Evolutionary conservation across 768 basidiomycete genomes (phyloP).

Genomic region (Russula griseocarnosa): DNA sequence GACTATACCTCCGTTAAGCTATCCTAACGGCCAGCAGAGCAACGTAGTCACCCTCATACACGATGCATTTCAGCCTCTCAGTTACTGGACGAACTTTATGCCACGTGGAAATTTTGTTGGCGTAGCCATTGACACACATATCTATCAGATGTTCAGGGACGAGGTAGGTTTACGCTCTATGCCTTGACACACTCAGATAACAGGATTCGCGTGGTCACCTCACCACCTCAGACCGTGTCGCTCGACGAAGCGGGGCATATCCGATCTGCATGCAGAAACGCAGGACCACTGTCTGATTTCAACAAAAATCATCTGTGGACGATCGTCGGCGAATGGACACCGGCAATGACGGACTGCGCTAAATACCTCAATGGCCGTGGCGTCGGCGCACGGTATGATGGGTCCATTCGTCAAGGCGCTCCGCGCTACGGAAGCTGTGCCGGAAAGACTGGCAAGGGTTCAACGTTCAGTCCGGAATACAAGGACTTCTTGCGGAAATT

Average conservation of each 20-base stretch:
- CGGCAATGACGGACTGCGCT: slow-evolving; percentile 73
- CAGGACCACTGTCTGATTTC: slow-evolving; percentile 45
- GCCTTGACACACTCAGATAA: neutral
- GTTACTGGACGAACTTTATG: slow-evolving; percentile 65
- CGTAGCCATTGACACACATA: slow-evolving; percentile 76
- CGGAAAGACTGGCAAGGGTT: slow-evolving; percentile 68
- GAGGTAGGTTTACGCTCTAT: slow-evolving; percentile 36
- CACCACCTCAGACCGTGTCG: slow-evolving; percentile 40
- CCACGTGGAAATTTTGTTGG: slow-evolving; percentile 50
- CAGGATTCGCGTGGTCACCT: neutral
- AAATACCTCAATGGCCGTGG: slow-evolving; percentile 84
- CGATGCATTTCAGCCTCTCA: slow-evolving; percentile 75
- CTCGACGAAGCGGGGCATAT: slow-evolving; percentile 58
- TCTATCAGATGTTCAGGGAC: slow-evolving; percentile 70
- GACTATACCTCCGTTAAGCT: slow-evolving; percentile 41
- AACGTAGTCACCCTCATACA: slow-evolving; percentile 66
- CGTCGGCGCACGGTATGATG: slow-evolving; percentile 57
- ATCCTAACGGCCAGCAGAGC: slow-evolving; percentile 42
- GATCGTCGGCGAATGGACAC: slow-evolving; percentile 85
- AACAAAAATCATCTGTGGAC: slow-evolving; percentile 57
- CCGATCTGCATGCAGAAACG: slow-evolving; percentile 49
- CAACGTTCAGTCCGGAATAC: slow-evolving; percentile 69
- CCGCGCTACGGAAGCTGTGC: slow-evolving; percentile 67
- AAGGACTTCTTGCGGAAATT: slow-evolving; percentile 76
- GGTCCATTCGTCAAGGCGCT: slow-evolving; percentile 55